phyloP scores from a whole-genome alignment of 176 grass and related monocot genomes.

The Carex littledalei region DNA sequence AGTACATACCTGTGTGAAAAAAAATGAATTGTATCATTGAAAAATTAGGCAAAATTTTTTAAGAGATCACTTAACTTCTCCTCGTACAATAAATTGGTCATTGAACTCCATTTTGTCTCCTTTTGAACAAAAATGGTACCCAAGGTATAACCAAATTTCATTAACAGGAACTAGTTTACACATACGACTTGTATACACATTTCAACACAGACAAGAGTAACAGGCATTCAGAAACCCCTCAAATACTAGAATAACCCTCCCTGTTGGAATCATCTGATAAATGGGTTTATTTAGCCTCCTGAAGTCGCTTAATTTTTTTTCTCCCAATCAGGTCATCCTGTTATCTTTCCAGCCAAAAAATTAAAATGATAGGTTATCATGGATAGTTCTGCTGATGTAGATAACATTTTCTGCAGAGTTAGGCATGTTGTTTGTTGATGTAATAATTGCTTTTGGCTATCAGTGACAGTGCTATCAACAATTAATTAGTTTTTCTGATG shows the following conservation, averaged over 20 bases:
- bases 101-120: background rate
- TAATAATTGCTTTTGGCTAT: background rate
- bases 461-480: background rate
- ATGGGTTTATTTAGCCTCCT: background rate
- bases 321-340: background rate
- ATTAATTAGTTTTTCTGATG: background rate
- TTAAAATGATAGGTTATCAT: background rate
- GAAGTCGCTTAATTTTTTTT: too few relatives aligned
- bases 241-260: background rate
- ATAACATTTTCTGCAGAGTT: background rate
- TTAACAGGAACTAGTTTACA: background rate
- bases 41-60: background rate
- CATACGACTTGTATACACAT: background rate
- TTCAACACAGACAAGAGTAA: background rate
- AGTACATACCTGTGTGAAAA: conserved; percentile 58
- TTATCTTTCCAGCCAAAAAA: background rate
- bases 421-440: background rate
- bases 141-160: background rate
- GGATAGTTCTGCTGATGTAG: background rate
- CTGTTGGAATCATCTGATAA: background rate
- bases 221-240: background rate
- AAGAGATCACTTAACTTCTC: background rate
- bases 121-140: background rate
- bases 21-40: background rate
- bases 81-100: background rate